Evolutionary conservation across 1,284 basidiomycete species (phyloP).

Genomic region (Ceratobasidium sp.): DNA sequence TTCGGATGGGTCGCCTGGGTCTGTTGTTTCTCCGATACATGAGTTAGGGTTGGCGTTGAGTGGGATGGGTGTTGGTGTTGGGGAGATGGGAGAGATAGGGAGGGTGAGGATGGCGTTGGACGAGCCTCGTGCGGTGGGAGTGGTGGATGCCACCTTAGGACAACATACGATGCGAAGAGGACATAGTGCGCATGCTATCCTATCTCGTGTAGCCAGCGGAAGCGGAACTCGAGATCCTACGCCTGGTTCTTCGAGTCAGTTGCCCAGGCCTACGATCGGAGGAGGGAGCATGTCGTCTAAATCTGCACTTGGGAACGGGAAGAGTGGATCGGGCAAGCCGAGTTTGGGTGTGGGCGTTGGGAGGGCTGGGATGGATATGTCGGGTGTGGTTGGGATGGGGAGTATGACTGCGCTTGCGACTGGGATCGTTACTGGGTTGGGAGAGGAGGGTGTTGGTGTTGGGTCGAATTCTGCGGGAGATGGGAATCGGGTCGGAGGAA

Average conservation of each 20-base stretch:
- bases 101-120: background rate
- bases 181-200: conserved; percentile 13
- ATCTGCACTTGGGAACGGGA: too few species aligned
- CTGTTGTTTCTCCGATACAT: background rate
- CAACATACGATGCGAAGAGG: background rate
- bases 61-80: background rate
- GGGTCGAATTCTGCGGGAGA: too few species aligned
- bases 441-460: conserved; percentile 3
- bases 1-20: background rate
- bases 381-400: background rate
- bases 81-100: background rate
- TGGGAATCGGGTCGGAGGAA: too few species aligned
- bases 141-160: too few species aligned
- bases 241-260: background rate
- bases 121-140: background rate
- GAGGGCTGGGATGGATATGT: too few species aligned
- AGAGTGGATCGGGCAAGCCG: too few species aligned
- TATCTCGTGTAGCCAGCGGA: background rate
- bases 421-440: conserved; percentile 11
- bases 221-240: too few species aligned
- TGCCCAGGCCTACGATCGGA: background rate
- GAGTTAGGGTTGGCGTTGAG: background rate
- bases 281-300: too few species aligned
- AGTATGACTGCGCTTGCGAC: conserved; percentile 25
- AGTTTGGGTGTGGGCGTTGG: too few species aligned